Evolutionary conservation across 305 asterid species (phyloP), one percentile per base, ranked within the genome.

Genomic region (Ilex paraguariensis): DNA sequence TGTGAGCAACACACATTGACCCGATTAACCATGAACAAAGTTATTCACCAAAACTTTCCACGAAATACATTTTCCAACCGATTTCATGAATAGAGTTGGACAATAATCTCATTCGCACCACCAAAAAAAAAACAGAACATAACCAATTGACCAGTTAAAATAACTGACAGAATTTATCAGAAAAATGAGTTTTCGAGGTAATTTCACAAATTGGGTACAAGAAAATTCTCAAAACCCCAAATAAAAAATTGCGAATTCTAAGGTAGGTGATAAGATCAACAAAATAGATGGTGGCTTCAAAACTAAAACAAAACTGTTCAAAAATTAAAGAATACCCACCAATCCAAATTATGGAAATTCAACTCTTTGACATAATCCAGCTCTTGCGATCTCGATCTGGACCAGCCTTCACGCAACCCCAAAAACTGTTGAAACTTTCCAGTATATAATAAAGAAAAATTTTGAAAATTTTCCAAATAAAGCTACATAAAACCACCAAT

Each of bases 331-430:
- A 31, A 51, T 13, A 48, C 70, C 64, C 64, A 73, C 67, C 66
- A 56, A 33, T 39, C 40, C 45, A 56, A 44, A 53, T 12, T 31
- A 15, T 7, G 21, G 17, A 72, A 59, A 54, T 56, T 46, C 33
- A 53, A 56, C n/a, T 50, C 46, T 52, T 36, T 68, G 58, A 52
- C n/a, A 7, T 32, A 52, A 52, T 52, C 56, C 11, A 52, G 28
- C 60, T 56, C 48, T 54, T 53, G 57, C 15, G 75, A 76, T 76
- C 78, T 56, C 57, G 77, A 61, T 68, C 71, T 50, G 16, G n/a
- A 57, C 61, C 70, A 28, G 62, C 59, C 11, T 14, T 5, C 21
- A 46, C 59, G 50, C 61, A 54, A n/a, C 56, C 58, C 14, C 40
- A 11, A 31, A 57, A 44, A 33, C 16, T 70, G 53, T 5, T 45